phyloP scores from a whole-genome alignment of 1,139 yeast species.

The Diutina pseudorugosa region DNA sequence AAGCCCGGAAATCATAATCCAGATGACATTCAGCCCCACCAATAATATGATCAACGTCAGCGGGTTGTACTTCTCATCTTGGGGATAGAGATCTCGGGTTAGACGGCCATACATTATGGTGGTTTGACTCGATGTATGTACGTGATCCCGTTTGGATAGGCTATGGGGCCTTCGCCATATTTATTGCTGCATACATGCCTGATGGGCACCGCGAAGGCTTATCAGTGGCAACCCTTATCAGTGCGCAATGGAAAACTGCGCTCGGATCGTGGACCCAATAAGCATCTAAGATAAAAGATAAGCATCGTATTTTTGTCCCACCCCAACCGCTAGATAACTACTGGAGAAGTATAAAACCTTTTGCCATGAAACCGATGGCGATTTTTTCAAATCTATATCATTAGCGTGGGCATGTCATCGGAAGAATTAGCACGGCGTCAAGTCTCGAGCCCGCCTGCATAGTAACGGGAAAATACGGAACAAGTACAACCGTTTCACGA shows the following conservation, averaged over 20 bases:
- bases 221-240: constrained; percentile 2
- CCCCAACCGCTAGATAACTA: no score
- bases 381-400: background rate
- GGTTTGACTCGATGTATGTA: background rate
- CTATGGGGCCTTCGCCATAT: background rate
- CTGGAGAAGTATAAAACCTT: no score
- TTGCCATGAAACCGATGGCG: background rate
- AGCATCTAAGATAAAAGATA: background rate
- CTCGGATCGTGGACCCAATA: background rate
- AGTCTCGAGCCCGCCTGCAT: background rate
- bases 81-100: constrained; percentile 20
- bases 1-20: constrained; percentile 91
- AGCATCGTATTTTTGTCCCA: background rate
- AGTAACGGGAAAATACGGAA: background rate
- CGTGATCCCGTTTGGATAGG: background rate
- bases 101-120: constrained; percentile 4
- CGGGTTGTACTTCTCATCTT: constrained; percentile 30
- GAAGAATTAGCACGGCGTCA: background rate
- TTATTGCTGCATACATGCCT: background rate
- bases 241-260: background rate
- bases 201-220: constrained; percentile 1
- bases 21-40: constrained; percentile 61
- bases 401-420: background rate
- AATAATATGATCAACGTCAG: constrained; percentile 33
- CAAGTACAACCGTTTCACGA: background rate